Conservation (phyloP, 768 basidiomycete species). For the Termitomyces bulborhizus region DNA sequence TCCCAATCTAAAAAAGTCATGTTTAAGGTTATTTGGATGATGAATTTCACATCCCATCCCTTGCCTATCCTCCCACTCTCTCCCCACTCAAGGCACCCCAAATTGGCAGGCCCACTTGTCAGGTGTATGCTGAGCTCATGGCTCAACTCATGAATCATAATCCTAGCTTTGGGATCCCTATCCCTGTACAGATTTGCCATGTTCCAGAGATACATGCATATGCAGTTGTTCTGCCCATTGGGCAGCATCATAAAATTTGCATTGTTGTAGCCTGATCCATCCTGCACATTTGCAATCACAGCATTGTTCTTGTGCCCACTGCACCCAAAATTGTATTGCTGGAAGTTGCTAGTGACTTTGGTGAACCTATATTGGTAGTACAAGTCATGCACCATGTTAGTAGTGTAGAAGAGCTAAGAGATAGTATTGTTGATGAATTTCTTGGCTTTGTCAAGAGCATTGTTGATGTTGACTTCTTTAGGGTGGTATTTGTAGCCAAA, state of each 20-base stretch:
- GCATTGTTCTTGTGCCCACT: constrained; percentile 86
- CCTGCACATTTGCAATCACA: constrained; percentile 93
- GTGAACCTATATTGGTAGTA: constrained; percentile 91
- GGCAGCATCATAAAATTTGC: constrained; percentile 89
- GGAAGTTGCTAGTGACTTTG: constrained; percentile 92
- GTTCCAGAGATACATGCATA: constrained; percentile 98
- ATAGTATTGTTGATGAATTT: constrained; percentile 83
- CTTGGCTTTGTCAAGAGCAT: constrained; percentile 66
- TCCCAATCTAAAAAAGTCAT: constrained; percentile 56
- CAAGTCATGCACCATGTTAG: constrained; percentile 76
- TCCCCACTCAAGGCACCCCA: constrained; percentile 92
- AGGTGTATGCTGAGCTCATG: constrained; percentile 93
- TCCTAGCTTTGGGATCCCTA: constrained; percentile 94
- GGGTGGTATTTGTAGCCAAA: constrained; percentile 80
- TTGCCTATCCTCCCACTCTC: constrained; percentile 98
- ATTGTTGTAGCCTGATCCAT: constrained; percentile 89
- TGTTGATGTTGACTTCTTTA: constrained; percentile 42
- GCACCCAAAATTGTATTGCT: constrained; percentile 92
- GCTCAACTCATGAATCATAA: constrained; percentile 85
- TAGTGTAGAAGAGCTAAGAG: constrained; percentile 86
- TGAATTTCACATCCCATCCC: constrained; percentile 57
- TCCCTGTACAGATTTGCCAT: constrained; percentile 87
- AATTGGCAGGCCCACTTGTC: constrained; percentile 91
- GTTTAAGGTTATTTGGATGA: too few species aligned
- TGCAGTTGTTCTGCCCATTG: constrained; percentile 81